phyloP scores from a whole-genome alignment of 1,284 basidiomycete species.

The Naganishia sp. region DNA sequence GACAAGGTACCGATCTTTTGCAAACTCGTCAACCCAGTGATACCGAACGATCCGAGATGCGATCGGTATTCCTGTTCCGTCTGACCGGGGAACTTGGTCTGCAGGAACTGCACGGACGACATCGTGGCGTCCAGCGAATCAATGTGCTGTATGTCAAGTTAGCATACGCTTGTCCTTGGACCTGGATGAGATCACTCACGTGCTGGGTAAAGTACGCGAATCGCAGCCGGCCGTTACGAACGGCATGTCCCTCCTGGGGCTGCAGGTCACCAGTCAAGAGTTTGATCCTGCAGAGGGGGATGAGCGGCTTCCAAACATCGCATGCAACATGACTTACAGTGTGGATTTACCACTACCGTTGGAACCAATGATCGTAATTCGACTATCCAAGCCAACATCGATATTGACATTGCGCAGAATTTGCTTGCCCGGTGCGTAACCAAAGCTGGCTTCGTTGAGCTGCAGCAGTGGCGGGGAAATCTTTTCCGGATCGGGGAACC shows the following conservation, averaged over 20 bases:
- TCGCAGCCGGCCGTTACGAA: slow-evolving; percentile 84
- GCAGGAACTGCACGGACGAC: slow-evolving; percentile 89
- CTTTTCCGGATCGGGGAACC: slow-evolving; percentile 91
- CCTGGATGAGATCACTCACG: slow-evolving; percentile 33
- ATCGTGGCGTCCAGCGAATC: slow-evolving; percentile 83
- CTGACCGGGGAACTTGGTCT: slow-evolving; percentile 87
- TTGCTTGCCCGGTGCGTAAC: slow-evolving; percentile 78
- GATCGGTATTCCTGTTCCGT: slow-evolving; percentile 93
- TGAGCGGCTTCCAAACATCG: neutral
- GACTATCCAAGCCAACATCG: slow-evolving; percentile 83
- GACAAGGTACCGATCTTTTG: slow-evolving; percentile 59
- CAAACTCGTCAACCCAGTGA: slow-evolving; percentile 88
- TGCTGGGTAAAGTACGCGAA: slow-evolving; percentile 97
- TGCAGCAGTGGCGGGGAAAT: slow-evolving; percentile 95
- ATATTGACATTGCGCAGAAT: slow-evolving; percentile 83
- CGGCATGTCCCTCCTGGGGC: slow-evolving; percentile 78
- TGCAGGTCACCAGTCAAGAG: slow-evolving; percentile 86
- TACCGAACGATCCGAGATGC: slow-evolving; percentile 97
- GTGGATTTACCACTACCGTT: slow-evolving; percentile 61
- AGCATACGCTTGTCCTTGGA: neutral
- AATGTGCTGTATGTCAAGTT: slow-evolving; percentile 63
- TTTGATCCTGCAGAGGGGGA: slow-evolving; percentile 68
- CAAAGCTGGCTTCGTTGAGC: slow-evolving; percentile 87
- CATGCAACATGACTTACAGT: slow-evolving; percentile 37
- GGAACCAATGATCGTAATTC: slow-evolving; percentile 84